Evolutionary conservation across 2,329 filamentous ascomycete genomes (phyloP), one percentile per base, ranked within the genome.

Genomic region (Botrytis medusae): DNA sequence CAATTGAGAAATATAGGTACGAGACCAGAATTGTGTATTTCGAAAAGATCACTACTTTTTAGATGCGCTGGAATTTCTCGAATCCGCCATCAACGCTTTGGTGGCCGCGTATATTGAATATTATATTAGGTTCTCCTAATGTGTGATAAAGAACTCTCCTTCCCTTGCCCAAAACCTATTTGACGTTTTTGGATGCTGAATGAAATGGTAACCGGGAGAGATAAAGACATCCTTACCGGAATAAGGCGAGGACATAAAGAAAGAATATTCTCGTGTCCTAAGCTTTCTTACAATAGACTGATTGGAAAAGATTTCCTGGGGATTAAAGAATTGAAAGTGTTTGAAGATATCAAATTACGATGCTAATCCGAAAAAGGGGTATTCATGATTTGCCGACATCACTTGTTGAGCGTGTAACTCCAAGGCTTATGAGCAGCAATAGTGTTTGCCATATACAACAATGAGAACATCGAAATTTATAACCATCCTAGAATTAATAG

Each of bases 191-290:
- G 64, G 64, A 29, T 57, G 18, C 14, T 29, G 64, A 68, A 68
- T 54, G 18, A 40, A 68, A 54, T n/a, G 25, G 16, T 18, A 9
- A 9, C 5, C n/a, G 14, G 20, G 25, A 37, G 51, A 29, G 46
- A 68, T 37, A 68, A 68, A 68, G 64, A 57, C 34, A 42, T n/a
- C 34, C n/a, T 68, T 42, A 51, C 64, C 48, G 46, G 64, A 68
- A 57, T 29, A 12, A 68, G 34, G 22, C 7, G 64, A 22, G 34
- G 25, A 14, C 40, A 68, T 48, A 68, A 68, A 68, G 64, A 9
- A 37, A 40, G 16, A 4, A 7, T 25, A 2, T 29, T 20, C 37
- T 25, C 7, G 40, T 29, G 10, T 22, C 20, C 9, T 14, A 18
- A n/a, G 14, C 2, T 20, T 29, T 40, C 8, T n/a, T 29, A 29